These are phyloP conservation scores for Pleurotus djamor DNA, from an alignment of 768 basidiomycete species.

Conservation along the genomic window DNA sequence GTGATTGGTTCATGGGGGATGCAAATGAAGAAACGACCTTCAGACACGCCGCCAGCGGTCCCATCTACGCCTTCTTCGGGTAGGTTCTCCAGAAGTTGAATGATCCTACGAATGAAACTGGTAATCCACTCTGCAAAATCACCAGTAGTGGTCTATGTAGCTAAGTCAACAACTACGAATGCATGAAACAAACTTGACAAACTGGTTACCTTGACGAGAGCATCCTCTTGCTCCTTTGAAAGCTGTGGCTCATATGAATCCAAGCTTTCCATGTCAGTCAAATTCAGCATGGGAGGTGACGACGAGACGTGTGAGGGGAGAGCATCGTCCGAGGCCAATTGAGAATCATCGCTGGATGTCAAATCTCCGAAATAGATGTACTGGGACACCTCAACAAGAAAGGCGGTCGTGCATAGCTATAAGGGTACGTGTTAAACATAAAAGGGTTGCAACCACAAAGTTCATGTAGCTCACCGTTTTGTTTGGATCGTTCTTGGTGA, in stretches of 20 bases:
- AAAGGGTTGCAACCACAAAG: constrained; percentile 8
- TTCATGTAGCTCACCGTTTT: constrained; percentile 59
- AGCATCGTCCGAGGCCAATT: constrained; percentile 31
- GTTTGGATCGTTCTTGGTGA: constrained; percentile 69
- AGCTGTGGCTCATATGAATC: constrained; percentile 36
- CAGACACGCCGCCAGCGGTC: constrained; percentile 57
- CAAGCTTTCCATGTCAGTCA: constrained; percentile 35
- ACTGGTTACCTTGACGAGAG: constrained; percentile 54
- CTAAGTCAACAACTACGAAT: too few relatives aligned
- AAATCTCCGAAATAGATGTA: constrained; percentile 74
- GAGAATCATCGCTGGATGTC: constrained; percentile 34
- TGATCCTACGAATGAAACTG: constrained; percentile 76
- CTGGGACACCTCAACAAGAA: constrained; percentile 72
- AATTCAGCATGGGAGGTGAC: constrained; percentile 32
- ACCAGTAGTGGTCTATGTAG: constrained; percentile 64
- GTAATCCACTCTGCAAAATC: constrained; percentile 82
- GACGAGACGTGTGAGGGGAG: constrained; percentile 22
- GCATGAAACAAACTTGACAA: too few relatives aligned
- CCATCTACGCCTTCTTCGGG: constrained; percentile 77
- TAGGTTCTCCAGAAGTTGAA: constrained; percentile 79
- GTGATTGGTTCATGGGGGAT: too few relatives aligned
- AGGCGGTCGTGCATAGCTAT: constrained; percentile 72
- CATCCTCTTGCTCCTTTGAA: constrained; percentile 68
- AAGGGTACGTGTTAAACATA: constrained; percentile 9
- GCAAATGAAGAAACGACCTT: constrained; percentile 53